Conservation (phyloP, 768 basidiomycete species). For the Boletus sensibilis region DNA sequence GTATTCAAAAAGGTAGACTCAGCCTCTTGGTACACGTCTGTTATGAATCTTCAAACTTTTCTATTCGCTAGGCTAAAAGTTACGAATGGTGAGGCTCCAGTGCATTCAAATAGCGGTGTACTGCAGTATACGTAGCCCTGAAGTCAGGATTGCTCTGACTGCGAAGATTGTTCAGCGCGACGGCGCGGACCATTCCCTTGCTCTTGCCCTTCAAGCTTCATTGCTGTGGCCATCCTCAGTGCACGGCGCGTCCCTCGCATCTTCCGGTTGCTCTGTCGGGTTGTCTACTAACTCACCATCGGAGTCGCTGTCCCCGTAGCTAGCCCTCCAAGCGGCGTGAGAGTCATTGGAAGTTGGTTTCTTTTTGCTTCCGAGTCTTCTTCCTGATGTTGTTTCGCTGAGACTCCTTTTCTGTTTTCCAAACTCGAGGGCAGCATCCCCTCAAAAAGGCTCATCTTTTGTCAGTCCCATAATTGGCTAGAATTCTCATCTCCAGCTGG, state of each 20-base stretch:
- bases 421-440: constrained; percentile 68
- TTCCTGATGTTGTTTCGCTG: constrained; percentile 32
- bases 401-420: constrained; percentile 57
- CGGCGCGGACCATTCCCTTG: constrained; percentile 60
- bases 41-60: not conserved
- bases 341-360: constrained; percentile 1
- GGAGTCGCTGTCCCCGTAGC: constrained; percentile 59
- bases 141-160: constrained; percentile 4
- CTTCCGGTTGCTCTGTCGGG: constrained; percentile 3
- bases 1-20: not conserved
- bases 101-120: not conserved
- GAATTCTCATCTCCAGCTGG: constrained; percentile 83
- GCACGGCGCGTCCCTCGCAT: not conserved
- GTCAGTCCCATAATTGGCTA: constrained; percentile 82
- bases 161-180: constrained; percentile 28
- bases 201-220: constrained; percentile 51
- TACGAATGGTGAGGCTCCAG: not conserved
- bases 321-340: constrained; percentile 46
- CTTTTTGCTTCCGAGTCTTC: constrained; percentile 30
- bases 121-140: not conserved
- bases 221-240: not conserved
- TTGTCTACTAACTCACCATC: constrained; percentile 35
- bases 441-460: constrained; percentile 76
- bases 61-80: not conserved
- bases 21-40: not conserved